Evolutionary conservation across 2,329 filamentous ascomycete species (phyloP), one percentile per base, ranked within the genome.

Genomic region (Phialemoniopsis sp.): DNA sequence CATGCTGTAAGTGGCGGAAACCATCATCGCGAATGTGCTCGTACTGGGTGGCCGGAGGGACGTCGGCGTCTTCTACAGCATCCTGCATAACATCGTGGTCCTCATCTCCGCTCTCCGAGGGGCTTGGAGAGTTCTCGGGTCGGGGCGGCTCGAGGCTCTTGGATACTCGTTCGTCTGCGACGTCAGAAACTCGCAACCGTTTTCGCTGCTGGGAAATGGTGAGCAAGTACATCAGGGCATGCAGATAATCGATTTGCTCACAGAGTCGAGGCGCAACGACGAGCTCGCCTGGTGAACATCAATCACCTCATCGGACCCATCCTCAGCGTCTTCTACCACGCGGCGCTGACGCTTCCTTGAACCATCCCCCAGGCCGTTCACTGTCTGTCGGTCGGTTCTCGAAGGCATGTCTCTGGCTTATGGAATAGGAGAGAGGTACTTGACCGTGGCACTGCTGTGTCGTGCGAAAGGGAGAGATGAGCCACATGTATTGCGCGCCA

Each of bases 21-120:
- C 72, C 72, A 33, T 66, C 67, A 55, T 84, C 80, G 41, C 80
- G 70, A 60, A 78, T 67, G 9, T 73, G 54, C 47, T 83, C 80
- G 54, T 83, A 84, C 45, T 83, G 79, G 0, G 78, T 80, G 32
- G 70, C 69, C 1, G 71, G 63, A 1, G 70, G 73, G 5, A 39
- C 43, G 4, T 50, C 34, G 37, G 56, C 56, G 17, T 59, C 59
- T 4, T 58, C 53, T n/a, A 58, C 56, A 10, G 56, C 55, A 10
- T 64, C 61, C 31, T 54, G 50, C 37, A 45, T 37, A n/a, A 36
- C 28, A 8, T 43, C 33, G 15, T 42, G 48, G 26, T 54, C 46
- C 16, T 40, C 43, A 10, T 10, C 21, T 6, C 10, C 21, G 21
- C 21, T 26, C 6, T 26, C 21, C 10, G 21, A 6, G 10, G 10